Conservation (phyloP, 2,329 filamentous ascomycete species). For the Pseudocercospora fuligena region DNA sequence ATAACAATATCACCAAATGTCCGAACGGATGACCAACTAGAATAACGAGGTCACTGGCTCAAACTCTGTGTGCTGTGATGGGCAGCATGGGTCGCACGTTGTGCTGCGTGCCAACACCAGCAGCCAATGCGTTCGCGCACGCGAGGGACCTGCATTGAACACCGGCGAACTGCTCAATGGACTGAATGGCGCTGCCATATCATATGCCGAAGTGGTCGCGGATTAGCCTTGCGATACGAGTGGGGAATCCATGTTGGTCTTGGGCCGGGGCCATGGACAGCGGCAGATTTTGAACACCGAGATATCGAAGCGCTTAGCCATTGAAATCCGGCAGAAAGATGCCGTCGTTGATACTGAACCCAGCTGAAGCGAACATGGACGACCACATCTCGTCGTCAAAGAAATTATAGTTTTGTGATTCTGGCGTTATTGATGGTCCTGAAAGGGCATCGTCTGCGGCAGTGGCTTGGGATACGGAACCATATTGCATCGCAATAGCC, state of each 20-base stretch:
- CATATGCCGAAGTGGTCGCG: not conserved
- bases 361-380: not conserved
- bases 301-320: conserved; percentile 38
- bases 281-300: conserved; percentile 35
- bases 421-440: conserved; percentile 8
- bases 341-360: conserved; percentile 5
- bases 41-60: not conserved
- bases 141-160: not conserved
- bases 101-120: too few relatives aligned
- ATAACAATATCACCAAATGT: not conserved
- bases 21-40: not conserved
- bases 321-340: conserved; percentile 12
- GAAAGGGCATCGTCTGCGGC: not conserved
- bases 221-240: not conserved
- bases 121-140: not conserved
- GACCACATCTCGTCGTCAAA: not conserved
- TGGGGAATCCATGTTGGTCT: not conserved
- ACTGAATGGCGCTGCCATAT: not conserved
- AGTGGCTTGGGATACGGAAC: not conserved
- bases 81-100: not conserved
- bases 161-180: not conserved
- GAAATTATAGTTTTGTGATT: conserved; percentile 16
- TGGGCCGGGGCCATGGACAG: not conserved
- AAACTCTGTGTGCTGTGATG: too few relatives aligned
- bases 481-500: not conserved